phyloP scores from a whole-genome alignment of 1,284 basidiomycete genomes.

The Moesziomyces sp. region DNA sequence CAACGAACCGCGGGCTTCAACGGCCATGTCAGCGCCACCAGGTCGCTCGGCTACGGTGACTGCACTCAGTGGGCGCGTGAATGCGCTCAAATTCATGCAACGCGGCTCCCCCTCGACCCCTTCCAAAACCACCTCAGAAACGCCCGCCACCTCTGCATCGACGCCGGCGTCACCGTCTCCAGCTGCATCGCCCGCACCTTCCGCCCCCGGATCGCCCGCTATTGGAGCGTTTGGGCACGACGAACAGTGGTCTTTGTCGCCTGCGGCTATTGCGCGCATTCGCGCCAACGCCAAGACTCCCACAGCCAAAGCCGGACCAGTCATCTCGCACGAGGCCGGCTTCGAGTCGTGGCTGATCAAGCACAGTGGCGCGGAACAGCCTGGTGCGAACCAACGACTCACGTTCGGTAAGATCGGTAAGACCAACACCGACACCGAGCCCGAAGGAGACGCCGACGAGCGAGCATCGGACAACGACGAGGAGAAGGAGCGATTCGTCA shows the following conservation, averaged over 20 bases:
- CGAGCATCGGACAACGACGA: not conserved
- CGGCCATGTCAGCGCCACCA: conserved; percentile 28
- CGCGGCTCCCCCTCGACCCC: conserved; percentile 23
- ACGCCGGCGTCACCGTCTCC: conserved; percentile 5
- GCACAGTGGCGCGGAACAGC: not conserved
- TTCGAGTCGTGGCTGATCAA: conserved; percentile 46
- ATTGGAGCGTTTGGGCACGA: conserved; percentile 6
- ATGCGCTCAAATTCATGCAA: conserved; percentile 54
- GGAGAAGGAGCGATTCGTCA: conserved; percentile 17
- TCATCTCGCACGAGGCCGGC: conserved; percentile 29
- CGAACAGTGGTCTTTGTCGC: conserved; percentile 38
- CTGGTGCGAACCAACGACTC: conserved; percentile 3
- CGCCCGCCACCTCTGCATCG: not conserved
- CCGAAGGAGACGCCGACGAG: conserved; percentile 9
- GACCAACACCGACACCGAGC: conserved; percentile 8
- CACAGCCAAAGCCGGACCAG: not conserved
- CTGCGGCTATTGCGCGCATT: conserved; percentile 29
- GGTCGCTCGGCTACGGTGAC: conserved; percentile 43
- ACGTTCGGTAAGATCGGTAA: conserved; percentile 30
- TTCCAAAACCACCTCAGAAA: conserved; percentile 2
- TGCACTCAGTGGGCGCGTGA: conserved; percentile 44
- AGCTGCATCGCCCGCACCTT: conserved; percentile 3
- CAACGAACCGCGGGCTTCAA: not conserved
- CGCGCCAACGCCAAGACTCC: conserved; percentile 9
- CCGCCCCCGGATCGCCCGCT: conserved; percentile 7